Evolutionary conservation across 164 flowering plant genomes (phyloP), one percentile per base, ranked within the genome.

Genomic region (Buxus sempervirens): DNA sequence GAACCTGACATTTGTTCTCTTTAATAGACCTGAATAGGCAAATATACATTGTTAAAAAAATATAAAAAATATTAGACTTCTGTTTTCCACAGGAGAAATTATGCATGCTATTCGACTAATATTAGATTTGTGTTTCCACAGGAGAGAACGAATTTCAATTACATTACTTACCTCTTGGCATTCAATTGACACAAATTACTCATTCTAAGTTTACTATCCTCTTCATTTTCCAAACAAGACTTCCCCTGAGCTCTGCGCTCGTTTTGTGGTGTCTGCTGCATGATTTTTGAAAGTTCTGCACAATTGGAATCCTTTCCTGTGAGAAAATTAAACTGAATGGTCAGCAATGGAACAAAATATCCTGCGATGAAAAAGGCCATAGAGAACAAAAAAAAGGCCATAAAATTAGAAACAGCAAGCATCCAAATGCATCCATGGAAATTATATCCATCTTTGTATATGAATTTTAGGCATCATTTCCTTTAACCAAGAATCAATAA

Each of bases 101-200:
- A 32, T 3, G 38, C 7, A 32, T 58, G 18, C 42, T 49, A 71
- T 48, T n/a, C n/a, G n/a, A n/a, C n/a, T n/a, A 28, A 58, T 45
- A 45, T 45, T 2, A 45, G 1, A 45, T 0, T n/a, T 55, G 20
- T n/a, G 58, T 3, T 32, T 32, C 38, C 38, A 32, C 38, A 32
- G 3, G 38, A 32, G 7, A 32, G 2, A 10, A 45, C 24, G 48
- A 61, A 28, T 15, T 45, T 65, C 53, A 75, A 64, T n/a, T 16
- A 24, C 9, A 65, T 23, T 64, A 65, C 81, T 78, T 68, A 84
- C 87, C 55, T 78, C 59, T 75, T 66, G 21, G 57, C 57, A 60
- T 38, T 63, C 55, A 61, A 54, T 57, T 68, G 54, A 63, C 21
- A 22, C 16, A 42, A 54, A 32, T 54, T 76, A 27, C 24, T 62